These are phyloP conservation scores for Closterium sp. DNA, from an alignment of 139 green algal genomes.

Conservation along the genomic window DNA sequence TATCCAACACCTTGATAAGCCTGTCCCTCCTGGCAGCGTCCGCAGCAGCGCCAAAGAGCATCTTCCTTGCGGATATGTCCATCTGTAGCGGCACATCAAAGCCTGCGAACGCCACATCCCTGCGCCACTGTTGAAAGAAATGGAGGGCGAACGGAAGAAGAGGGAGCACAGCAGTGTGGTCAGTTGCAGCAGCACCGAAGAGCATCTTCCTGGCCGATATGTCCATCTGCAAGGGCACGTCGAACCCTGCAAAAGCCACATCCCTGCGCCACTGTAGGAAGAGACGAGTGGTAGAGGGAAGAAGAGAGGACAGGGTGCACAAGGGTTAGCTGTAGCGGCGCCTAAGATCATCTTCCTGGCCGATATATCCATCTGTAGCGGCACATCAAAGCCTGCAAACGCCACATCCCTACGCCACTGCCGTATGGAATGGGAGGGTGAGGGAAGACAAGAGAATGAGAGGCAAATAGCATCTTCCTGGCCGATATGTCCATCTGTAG, in stretches of 20 bases:
- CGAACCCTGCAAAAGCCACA: slow-evolving; percentile 82
- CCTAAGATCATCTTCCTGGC: slow-evolving; percentile 47
- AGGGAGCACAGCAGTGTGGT: background rate
- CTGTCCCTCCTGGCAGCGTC: slow-evolving; percentile 63
- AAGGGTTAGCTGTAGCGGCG: too few relatives aligned
- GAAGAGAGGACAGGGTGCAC: background rate
- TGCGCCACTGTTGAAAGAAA: slow-evolving; percentile 69
- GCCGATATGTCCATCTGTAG: too few relatives aligned
- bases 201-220: slow-evolving; percentile 52
- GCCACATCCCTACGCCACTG: slow-evolving; percentile 90
- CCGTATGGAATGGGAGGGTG: background rate
- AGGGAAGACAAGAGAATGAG: too few relatives aligned
- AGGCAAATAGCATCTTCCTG: too few relatives aligned
- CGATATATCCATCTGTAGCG: slow-evolving; percentile 53
- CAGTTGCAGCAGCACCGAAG: slow-evolving; percentile 60
- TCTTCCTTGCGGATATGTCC: slow-evolving; percentile 36
- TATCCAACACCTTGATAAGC: slow-evolving; percentile 81
- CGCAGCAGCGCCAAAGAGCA: slow-evolving; percentile 69
- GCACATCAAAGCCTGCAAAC: slow-evolving; percentile 72
- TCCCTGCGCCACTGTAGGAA: slow-evolving; percentile 80
- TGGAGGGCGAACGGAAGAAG: too few relatives aligned
- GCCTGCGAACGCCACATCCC: slow-evolving; percentile 89
- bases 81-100: slow-evolving; percentile 35
- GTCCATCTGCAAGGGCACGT: too few relatives aligned
- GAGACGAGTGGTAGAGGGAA: slow-evolving; percentile 57